Evolutionary conservation across 2,329 filamentous ascomycete species (phyloP), one percentile per base, ranked within the genome.

Genomic region (Sordariomycetes sp.): DNA sequence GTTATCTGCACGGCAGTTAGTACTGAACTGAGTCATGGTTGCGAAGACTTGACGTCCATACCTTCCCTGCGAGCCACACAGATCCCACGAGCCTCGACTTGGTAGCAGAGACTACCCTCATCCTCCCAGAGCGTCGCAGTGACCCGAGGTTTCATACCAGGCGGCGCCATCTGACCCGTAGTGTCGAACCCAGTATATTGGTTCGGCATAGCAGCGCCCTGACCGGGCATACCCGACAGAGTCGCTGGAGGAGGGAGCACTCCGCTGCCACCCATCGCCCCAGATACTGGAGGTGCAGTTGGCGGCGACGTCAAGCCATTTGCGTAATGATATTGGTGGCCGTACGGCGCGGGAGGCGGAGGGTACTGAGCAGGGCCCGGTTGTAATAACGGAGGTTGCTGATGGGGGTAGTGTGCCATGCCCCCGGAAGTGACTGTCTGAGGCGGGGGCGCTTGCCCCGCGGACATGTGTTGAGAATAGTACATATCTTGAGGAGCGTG

Each of bases 81-180:
- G 56, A 99, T 92, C 53, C 92, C 92, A 63, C 94, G 87, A 3
- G 94, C 92, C 71, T 97, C 94, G 1, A 97, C 94, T 69, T 97
- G 94, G 68, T 97, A 99, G 73, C 94, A 99, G 34, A 97, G 76
- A 67, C 90, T 97, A 36, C 94, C 94, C 68, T 99, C 94, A 63
- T 99, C 94, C 75, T 97, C 94, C 94, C 94, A 99, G 25, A 99
- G 71, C 0, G 94, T 99, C 10, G 94, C 94, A 4, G 94, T 97
- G 32, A 99, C 94, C 61, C 92, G 80, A 22, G 94, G 94, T 75
- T 97, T 97, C 83, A 96, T 95, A 34, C 92, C 92, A 2, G 89
- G 88, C 10, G 94, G 94, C 20, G 90, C 89, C 59, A 95, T 75
- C 70, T 97, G 94, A 10, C 94, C 94, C n/a, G 89, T 95, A 8